Base-by-base conservation (phyloP, 352 stramenopile genomes). In the Nothophytophthora sp. region DNA sequence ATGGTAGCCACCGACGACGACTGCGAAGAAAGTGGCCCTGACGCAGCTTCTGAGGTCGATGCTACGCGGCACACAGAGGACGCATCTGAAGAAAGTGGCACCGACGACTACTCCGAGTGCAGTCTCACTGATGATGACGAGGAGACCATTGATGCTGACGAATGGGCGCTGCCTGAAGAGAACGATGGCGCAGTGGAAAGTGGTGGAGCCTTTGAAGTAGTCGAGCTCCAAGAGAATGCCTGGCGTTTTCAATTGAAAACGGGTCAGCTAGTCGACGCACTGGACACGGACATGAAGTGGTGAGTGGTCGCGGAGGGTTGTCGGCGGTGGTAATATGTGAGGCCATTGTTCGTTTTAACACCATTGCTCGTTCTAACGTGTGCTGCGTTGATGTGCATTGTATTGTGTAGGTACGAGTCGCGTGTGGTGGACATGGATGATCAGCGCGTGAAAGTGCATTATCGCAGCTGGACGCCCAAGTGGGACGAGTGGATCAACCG, bases 401-500 rank as follows among this genome's bases (percentile, higher is more conserved):
- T 25, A 43, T 53, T n/a, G 24, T n/a, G 16, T 23, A 70, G 60
- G 60, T 86, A 86, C 24, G 82, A 93, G 33, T 79, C 78, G 4
- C 65, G 75, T 15, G 63, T 91, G 25, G 60, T 90, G 7, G 63
- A 46, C 4, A 16, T 82, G 23, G 67, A 73, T 15, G 52, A 64
- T 9, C 67, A 45, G n/a, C 62, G 92, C 16, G 71, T 98, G 24
- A 79, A 95, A 20, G 75, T 99, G 38, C 95, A 98, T 59, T 99
- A 98, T 63, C 96, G 98, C 44, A 95, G 96, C 12, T 99, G 96
- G 96, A 97, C 96, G 1, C 66, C 86, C 10, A 90, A 95, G 39
- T 99, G 96, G 97, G 95, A 99, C 70, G 96, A 99, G 66, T 98
- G 94, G 93, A 84, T 99, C 45, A 58, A 87, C 5, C 85, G 76